These are phyloP conservation scores for Phytophthora agathidicida DNA, from an alignment of 352 stramenopile genomes.

Conservation along the genomic window DNA sequence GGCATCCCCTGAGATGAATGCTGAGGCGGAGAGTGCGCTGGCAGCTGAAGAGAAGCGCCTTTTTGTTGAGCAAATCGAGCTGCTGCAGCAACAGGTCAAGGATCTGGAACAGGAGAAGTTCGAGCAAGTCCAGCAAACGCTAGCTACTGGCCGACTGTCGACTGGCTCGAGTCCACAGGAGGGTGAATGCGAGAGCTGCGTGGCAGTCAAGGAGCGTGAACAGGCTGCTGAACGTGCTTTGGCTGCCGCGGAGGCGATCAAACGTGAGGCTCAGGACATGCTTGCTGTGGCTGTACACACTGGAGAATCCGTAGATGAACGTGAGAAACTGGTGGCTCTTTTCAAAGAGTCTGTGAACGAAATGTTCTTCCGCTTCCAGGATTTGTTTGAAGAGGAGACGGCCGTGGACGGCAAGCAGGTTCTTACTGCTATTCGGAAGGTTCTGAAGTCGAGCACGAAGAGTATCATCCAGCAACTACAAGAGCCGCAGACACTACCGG, in stretches of 20 bases:
- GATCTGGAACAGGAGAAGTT: slow-evolving; percentile 63
- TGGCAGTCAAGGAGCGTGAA: slow-evolving; percentile 39
- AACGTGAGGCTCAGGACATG: slow-evolving; percentile 64
- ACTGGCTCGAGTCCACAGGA: slow-evolving; percentile 29
- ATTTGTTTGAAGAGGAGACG: slow-evolving; percentile 75
- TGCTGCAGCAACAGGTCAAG: slow-evolving; percentile 59
- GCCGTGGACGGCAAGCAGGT: slow-evolving; percentile 73
- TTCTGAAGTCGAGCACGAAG: slow-evolving; percentile 82
- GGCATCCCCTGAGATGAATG: slow-evolving; percentile 1
- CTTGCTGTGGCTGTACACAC: slow-evolving; percentile 32
- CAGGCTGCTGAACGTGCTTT: slow-evolving; percentile 51
- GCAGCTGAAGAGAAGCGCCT: slow-evolving; percentile 63
- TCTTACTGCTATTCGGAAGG: slow-evolving; percentile 73
- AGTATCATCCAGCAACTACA: slow-evolving; percentile 65
- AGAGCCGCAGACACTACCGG: no score
- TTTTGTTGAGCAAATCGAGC: slow-evolving; percentile 58
- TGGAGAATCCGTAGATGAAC: slow-evolving; percentile 25
- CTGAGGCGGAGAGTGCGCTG: slow-evolving; percentile 16
- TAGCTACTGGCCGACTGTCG: slow-evolving; percentile 34
- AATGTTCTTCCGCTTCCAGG: slow-evolving; percentile 85
- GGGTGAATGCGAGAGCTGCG: slow-evolving; percentile 31
- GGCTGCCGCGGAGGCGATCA: slow-evolving; percentile 54
- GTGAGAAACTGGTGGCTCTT: slow-evolving; percentile 49
- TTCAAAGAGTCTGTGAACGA: slow-evolving; percentile 85
- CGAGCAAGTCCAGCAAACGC: slow-evolving; percentile 44